phyloP scores from a whole-genome alignment of 192 early-diverging fungal genomes.

The Backusella tarrabulga region DNA sequence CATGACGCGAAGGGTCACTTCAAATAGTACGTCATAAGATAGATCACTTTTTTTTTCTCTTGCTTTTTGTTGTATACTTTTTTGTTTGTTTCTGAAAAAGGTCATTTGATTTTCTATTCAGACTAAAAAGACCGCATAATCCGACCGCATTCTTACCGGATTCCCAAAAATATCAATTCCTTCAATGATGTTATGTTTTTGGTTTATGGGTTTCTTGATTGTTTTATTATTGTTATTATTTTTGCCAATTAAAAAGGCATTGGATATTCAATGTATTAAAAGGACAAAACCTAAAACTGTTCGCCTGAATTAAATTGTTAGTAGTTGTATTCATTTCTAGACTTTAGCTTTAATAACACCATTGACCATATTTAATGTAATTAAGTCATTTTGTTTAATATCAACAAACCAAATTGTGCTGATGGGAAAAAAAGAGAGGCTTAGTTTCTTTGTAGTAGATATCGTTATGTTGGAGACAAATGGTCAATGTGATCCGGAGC shows the following conservation, averaged over 20 bases:
- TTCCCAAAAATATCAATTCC: slow-evolving; percentile 5
- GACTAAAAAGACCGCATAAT: background rate
- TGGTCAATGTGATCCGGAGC: background rate
- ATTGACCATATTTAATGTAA: background rate
- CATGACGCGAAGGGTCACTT: slow-evolving; percentile 5
- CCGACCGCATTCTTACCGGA: slow-evolving; percentile 4
- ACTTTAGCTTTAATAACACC: background rate
- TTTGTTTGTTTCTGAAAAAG: slow-evolving; percentile 5
- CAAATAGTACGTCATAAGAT: background rate
- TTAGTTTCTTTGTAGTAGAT: background rate
- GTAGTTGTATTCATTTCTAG: background rate
- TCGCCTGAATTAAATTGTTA: background rate
- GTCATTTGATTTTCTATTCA: slow-evolving; percentile 3
- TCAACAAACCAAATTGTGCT: background rate
- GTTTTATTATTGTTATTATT: background rate
- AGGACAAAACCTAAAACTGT: background rate
- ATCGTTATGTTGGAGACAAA: background rate
- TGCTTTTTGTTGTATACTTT: background rate
- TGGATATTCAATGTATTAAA: background rate
- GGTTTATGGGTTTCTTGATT: background rate
- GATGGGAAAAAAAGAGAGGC: background rate
- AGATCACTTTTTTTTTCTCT: background rate
- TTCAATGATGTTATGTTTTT: background rate
- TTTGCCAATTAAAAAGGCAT: background rate
- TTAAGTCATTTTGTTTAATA: background rate